Evolutionary conservation across 2,329 filamentous ascomycete species (phyloP).

Genomic region (Fusarium sp.): DNA sequence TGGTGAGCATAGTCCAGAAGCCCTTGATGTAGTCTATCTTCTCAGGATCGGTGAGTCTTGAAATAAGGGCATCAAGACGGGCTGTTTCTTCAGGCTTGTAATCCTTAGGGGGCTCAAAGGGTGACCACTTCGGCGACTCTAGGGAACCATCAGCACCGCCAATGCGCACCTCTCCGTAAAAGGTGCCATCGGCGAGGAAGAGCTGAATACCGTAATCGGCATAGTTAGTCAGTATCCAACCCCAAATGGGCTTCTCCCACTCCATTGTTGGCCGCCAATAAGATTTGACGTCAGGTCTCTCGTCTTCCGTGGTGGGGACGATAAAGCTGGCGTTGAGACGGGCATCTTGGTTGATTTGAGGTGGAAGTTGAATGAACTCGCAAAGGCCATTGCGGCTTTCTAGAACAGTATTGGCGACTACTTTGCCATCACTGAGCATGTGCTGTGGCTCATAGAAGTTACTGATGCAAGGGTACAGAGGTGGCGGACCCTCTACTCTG

Average conservation of each 20-base stretch:
- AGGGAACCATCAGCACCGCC: not conserved
- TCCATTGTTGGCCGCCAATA: conserved; percentile 38
- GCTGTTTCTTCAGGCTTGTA: not conserved
- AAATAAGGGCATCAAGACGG: not conserved
- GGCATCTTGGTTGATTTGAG: not conserved
- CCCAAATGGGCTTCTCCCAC: conserved; percentile 55
- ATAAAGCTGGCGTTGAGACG: not conserved
- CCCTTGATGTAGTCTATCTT: not conserved
- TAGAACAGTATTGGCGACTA: not conserved
- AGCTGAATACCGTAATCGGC: conserved; percentile 54
- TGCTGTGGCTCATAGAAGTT: not conserved
- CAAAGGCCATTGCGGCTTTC: not conserved
- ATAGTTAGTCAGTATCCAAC: conserved; percentile 56
- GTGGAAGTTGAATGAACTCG: not conserved
- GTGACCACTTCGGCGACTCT: not conserved
- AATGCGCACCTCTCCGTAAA: not conserved
- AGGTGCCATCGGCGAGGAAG: not conserved
- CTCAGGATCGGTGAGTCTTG: not conserved
- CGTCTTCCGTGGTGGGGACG: not conserved
- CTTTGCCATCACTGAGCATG: not conserved
- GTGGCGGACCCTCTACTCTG: not conserved
- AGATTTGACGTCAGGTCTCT: not conserved
- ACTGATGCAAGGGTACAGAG: not conserved
- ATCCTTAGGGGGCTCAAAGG: not conserved
- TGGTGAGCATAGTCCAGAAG: not conserved